Evolutionary conservation across 306 rosid species (phyloP).

Genomic region (Gastrolobium bilobum): DNA sequence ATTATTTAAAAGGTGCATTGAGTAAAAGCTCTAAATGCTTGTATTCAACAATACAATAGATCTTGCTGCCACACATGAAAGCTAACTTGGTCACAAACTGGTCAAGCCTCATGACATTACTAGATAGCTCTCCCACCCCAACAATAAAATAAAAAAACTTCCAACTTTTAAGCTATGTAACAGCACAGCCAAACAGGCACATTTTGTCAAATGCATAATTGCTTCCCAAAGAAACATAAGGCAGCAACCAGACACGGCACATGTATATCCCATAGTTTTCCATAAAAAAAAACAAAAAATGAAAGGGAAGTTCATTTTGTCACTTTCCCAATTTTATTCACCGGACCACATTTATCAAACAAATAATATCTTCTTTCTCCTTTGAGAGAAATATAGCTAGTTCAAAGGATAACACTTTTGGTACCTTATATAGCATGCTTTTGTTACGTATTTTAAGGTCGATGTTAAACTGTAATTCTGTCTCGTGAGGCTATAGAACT

Average conservation of each 20-base stretch:
- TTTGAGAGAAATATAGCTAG: not conserved
- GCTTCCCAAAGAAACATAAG: conserved; percentile 2
- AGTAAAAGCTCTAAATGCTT: not conserved
- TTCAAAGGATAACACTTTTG: not conserved
- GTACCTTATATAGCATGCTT: not conserved
- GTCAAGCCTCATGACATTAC: not conserved
- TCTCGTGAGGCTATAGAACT: not conserved
- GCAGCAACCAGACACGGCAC: conserved; percentile 25
- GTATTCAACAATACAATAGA: conserved; percentile 10
- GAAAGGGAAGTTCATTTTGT: conserved; percentile 5
- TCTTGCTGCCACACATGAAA: not conserved
- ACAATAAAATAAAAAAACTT: not conserved
- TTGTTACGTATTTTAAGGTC: no score
- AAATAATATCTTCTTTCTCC: not conserved
- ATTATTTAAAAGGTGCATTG: conserved; percentile 4
- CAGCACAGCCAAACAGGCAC: not conserved
- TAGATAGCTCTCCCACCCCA: conserved; percentile 15
- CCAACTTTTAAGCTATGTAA: not conserved
- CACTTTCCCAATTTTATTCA: conserved; percentile 13
- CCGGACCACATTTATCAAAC: conserved; percentile 3
- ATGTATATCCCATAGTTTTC: conserved; percentile 22
- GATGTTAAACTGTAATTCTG: not conserved
- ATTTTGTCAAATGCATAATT: not conserved
- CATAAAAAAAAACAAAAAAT: not conserved
- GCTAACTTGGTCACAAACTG: not conserved